A percentile compares a stretch with the other conserved stretches of the same genome.
Evolutionary conservation across 1,139 yeast genomes (phyloP).

Genomic region (Blastobotrys capitulatus): DNA sequence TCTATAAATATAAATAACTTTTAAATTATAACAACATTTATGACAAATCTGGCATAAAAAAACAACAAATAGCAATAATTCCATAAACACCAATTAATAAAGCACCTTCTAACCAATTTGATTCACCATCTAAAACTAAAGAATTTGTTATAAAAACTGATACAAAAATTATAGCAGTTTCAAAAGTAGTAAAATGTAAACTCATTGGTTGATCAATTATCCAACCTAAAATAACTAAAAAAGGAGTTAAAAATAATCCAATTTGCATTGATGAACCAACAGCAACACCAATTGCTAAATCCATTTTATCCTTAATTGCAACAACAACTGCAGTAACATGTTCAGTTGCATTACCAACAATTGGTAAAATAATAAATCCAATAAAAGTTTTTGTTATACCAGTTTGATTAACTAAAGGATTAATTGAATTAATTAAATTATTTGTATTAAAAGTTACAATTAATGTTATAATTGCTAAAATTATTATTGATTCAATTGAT

Average conservation of each 20-base stretch:
- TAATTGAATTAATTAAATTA: constrained; percentile 85
- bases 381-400: constrained; percentile 92
- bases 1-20: too few species aligned
- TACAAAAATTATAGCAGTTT: constrained; percentile 83
- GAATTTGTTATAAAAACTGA: constrained; percentile 84
- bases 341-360: constrained; percentile 99
- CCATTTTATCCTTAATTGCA: constrained; percentile 95
- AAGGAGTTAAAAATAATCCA: constrained; percentile 90
- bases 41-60: neutral
- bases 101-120: constrained; percentile 95
- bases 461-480: constrained; percentile 59
- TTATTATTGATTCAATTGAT: constrained; percentile 24
- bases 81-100: constrained; percentile 82
- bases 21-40: too few species aligned
- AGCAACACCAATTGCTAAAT: constrained; percentile 93
- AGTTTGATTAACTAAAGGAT: constrained; percentile 72
- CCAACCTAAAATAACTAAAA: constrained; percentile 93
- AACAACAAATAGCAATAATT: constrained; percentile 41
- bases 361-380: constrained; percentile 88
- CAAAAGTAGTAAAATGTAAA: constrained; percentile 83
- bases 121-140: constrained; percentile 85
- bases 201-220: constrained; percentile 84
- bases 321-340: constrained; percentile 95
- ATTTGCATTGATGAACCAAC: constrained; percentile 93
- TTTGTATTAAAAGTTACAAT: constrained; percentile 89